Evolutionary conservation across 257 asterid genomes (phyloP).

Genomic region (Scutellaria baicalensis): DNA sequence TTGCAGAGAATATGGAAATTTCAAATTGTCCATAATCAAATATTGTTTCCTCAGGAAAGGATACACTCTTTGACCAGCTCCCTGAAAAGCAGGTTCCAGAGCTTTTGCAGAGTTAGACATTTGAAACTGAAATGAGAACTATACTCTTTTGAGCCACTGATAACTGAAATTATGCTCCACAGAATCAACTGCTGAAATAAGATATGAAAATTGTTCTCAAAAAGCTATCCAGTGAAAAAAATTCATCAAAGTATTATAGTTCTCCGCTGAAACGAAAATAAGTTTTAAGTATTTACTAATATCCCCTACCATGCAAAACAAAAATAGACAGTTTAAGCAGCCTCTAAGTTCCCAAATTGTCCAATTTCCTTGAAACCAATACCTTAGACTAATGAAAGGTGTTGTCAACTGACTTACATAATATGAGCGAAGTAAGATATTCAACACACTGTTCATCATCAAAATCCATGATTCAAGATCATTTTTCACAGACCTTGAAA

Average conservation of each 20-base stretch:
- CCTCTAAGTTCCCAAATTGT: neutral
- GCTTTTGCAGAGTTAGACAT: slow-evolving; percentile 66
- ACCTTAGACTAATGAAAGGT: neutral
- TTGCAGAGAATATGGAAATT: neutral
- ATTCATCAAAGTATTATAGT: neutral
- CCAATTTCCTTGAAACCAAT: neutral
- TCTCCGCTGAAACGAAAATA: neutral
- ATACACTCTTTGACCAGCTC: slow-evolving; percentile 87
- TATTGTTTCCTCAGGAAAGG: slow-evolving; percentile 28
- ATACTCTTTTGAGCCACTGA: slow-evolving; percentile 20
- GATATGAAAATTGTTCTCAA: neutral
- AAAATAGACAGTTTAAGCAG: neutral
- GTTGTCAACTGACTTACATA: neutral
- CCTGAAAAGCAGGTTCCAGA: slow-evolving; percentile 95
- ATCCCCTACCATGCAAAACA: neutral
- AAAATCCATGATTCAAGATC: slow-evolving; percentile 1
- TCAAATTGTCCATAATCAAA: neutral
- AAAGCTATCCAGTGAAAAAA: neutral
- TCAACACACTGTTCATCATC: neutral
- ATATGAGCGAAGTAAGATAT: neutral
- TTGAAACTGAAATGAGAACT: slow-evolving; percentile 15
- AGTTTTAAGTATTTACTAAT: neutral
- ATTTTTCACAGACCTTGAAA: neutral
- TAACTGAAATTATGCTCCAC: slow-evolving; percentile 9
- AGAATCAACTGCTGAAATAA: slow-evolving; percentile 20